Base-by-base conservation (phyloP, 345 rosid genomes). In the Heritiera littoralis region DNA sequence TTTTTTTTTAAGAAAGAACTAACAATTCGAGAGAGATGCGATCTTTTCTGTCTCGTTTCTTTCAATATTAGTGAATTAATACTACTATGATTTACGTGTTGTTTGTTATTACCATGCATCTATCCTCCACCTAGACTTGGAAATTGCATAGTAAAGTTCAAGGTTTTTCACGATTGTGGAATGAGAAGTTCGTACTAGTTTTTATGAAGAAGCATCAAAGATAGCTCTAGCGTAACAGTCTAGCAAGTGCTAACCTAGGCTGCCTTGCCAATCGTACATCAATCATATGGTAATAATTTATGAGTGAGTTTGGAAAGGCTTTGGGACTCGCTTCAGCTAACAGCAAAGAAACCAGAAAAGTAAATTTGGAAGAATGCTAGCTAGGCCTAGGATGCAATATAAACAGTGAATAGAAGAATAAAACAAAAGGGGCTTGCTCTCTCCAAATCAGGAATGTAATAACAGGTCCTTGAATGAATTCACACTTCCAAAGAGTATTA, bases 271-370 rank as follows among this genome's bases (percentile, higher is more conserved):
- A 40, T 66, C 49, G 28, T 66, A 18, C 46, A 40, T 5, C 30
- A 66, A 66, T 66, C 6, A 66, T 66, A 66, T 40, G 49, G 71
- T 66, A 41, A 66, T 66, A 66, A 66, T 66, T 15, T 66, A 17
- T 14, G 9, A 66, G 28, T 5, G 70, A 28, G 15, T 38, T 66
- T 38, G 48, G 70, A 38, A 65, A 38, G 18, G 9, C 40, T 61
- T 12, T 13, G 38, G 7, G 7, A 23, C 38, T 30, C 17, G 23
- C 20, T 38, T 15, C 64, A 20, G 32, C 32, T 56, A 17, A 5
- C 14, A 2, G 35, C 30, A 23, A 23, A 23, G 28, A 23, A 23
- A 23, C 28, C 28, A 60, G 3, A 65, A 35, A 17, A 35, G 40
- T 14, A 11, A 32, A 12, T 64, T 35, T 11, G 68, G 68, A 4